Conservation (phyloP, 768 basidiomycete genomes). For the Lactifluus pinguis region DNA sequence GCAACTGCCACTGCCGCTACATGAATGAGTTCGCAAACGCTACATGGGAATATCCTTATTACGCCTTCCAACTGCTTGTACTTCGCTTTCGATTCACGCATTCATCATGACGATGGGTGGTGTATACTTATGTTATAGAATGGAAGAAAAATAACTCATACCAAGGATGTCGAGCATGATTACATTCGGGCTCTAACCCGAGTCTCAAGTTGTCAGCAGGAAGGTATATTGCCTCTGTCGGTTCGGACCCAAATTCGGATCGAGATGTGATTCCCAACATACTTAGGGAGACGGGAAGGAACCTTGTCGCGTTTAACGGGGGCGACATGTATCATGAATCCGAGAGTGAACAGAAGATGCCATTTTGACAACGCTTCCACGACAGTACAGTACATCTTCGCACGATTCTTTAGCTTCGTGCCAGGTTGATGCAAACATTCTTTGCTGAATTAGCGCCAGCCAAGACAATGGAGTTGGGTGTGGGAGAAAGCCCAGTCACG, state of each 20-base stretch:
- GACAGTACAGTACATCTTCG: no score
- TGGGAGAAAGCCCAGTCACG: no score
- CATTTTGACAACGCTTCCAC: no score
- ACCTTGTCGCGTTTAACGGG: no score
- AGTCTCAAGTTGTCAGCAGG: not conserved
- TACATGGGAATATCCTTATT: not conserved
- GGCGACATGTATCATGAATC: no score
- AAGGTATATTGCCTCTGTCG: not conserved
- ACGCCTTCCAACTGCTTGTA: not conserved
- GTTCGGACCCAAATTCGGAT: not conserved
- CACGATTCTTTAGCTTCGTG: no score
- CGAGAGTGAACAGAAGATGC: no score
- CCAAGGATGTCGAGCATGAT: not conserved
- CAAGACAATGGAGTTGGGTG: no score
- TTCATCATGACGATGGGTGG: not conserved
- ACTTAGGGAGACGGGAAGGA: no score
- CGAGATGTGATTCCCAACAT: not conserved
- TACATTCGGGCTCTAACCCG: not conserved
- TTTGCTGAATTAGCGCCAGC: no score
- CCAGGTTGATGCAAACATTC: no score
- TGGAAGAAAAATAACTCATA: not conserved
- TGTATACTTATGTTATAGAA: not conserved
- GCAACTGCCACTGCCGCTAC: slow-evolving; percentile 4
- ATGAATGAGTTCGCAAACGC: not conserved
- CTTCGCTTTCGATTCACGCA: not conserved